Evolutionary conservation across 352 stramenopile genomes (phyloP).

Genomic region (Globisporangium heterothallicum): DNA sequence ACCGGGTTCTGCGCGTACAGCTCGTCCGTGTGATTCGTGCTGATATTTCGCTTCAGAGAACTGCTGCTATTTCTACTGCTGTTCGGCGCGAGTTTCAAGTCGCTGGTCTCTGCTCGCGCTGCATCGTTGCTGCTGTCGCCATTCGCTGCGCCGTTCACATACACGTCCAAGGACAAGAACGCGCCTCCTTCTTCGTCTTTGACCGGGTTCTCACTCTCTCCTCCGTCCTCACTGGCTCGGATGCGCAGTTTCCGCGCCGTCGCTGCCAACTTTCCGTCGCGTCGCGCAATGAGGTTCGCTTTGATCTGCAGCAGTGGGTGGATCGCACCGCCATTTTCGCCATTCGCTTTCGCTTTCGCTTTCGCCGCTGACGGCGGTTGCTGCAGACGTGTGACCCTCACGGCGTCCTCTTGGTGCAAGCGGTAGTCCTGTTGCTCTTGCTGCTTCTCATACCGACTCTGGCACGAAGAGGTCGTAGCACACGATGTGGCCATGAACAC

Average conservation of each 20-base stretch:
- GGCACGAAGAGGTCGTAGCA: no score
- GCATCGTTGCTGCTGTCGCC: not conserved
- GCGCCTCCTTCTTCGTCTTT: not conserved
- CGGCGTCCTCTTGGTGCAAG: not conserved
- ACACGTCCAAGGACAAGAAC: constrained; percentile 27
- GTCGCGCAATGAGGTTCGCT: constrained; percentile 23
- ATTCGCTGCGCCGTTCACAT: constrained; percentile 17
- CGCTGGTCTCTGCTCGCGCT: no score
- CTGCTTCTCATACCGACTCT: not conserved
- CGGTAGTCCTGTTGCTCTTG: not conserved
- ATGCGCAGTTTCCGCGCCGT: constrained; percentile 11
- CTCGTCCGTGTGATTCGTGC: no score
- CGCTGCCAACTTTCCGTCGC: constrained; percentile 14
- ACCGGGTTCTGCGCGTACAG: constrained; percentile 10
- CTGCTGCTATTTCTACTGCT: constrained; percentile 2
- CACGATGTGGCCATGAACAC: not conserved
- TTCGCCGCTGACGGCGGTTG: not conserved
- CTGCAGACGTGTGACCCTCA: no score
- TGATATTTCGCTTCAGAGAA: no score
- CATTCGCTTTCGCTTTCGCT: not conserved
- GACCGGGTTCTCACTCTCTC: not conserved
- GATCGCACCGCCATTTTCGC: constrained; percentile 3
- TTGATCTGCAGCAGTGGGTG: constrained; percentile 27
- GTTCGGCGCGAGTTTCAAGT: constrained; percentile 2
- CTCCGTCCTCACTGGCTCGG: constrained; percentile 8